Percentiles rank a stretch among this genome's conserved stretches.
Evolutionary conservation across 495 filamentous ascomycete genomes (phyloP).

Genomic region (Penicillium maclennaniae): DNA sequence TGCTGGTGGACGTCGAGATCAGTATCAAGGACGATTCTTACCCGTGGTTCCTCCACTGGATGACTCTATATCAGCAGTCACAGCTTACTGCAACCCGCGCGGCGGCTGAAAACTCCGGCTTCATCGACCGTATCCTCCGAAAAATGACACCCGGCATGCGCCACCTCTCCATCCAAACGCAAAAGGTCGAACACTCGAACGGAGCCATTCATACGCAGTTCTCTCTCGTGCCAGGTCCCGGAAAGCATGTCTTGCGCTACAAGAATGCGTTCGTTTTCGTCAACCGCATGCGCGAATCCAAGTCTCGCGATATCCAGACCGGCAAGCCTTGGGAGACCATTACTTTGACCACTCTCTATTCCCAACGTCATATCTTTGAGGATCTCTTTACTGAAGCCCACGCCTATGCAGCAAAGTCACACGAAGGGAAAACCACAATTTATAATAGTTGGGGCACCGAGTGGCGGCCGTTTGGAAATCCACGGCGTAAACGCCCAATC

Average conservation of each 20-base stretch:
- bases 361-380: conserved; percentile 79
- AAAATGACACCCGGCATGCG: conserved; percentile 61
- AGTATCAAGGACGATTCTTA: conserved; percentile 90
- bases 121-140: conserved; percentile 50
- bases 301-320: conserved; percentile 64
- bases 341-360: conserved; percentile 86
- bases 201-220: conserved; percentile 75
- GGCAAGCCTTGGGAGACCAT: conserved; percentile 93
- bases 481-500: conserved; percentile 80
- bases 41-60: conserved; percentile 90
- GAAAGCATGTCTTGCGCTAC: conserved; percentile 80
- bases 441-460: conserved; percentile 76
- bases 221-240: conserved; percentile 83
- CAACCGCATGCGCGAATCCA: conserved; percentile 73
- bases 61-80: conserved; percentile 71
- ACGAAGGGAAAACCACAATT: conserved; percentile 92
- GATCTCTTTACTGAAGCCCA: conserved; percentile 84
- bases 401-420: conserved; percentile 64
- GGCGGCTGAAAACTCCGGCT: conserved; percentile 37
- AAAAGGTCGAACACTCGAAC: conserved; percentile 54
- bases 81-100: conserved; percentile 42
- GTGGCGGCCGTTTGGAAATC: conserved; percentile 84
- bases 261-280: conserved; percentile 81
- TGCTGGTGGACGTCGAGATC: conserved; percentile 94
- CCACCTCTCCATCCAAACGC: conserved; percentile 66